Conservation (phyloP, 192 early-diverging fungal species). For the Kickxella alabastrina region DNA sequence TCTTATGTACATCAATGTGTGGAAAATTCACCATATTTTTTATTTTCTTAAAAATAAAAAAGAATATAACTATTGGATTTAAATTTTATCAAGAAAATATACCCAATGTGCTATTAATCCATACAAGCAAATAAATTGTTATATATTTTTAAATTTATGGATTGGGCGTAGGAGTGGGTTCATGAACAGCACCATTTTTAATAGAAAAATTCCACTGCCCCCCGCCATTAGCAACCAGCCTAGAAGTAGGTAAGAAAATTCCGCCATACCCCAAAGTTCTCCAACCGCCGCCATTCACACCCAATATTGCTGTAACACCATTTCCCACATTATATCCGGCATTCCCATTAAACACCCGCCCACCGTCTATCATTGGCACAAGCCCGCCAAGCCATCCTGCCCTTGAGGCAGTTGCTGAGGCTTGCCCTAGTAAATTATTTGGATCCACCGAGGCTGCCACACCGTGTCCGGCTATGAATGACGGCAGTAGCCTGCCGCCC, state of each 20-base stretch:
- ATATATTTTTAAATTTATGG: background rate
- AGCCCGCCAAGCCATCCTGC: slow-evolving; percentile 18
- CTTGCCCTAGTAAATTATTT: slow-evolving; percentile 10
- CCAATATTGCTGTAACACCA: slow-evolving; percentile 3
- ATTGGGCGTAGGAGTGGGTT: background rate
- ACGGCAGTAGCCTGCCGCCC: slow-evolving; percentile 16
- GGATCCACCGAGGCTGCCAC: slow-evolving; percentile 7
- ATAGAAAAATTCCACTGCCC: slow-evolving; percentile 11
- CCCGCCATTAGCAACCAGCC: slow-evolving; percentile 5
- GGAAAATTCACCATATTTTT: slow-evolving; percentile 2
- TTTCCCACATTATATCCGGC: slow-evolving; percentile 4
- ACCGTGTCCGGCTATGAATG: slow-evolving; percentile 4
- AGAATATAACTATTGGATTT: background rate
- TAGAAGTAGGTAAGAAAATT: slow-evolving; percentile 18
- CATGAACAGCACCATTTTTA: slow-evolving; percentile 12
- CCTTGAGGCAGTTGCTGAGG: slow-evolving; percentile 14
- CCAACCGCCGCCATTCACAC: slow-evolving; percentile 5
- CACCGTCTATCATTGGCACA: slow-evolving; percentile 13
- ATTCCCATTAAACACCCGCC: slow-evolving; percentile 7
- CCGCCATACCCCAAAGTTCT: slow-evolving; percentile 20
- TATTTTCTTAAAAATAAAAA: background rate
- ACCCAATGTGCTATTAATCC: background rate
- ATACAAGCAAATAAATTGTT: background rate
- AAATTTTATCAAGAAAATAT: background rate
- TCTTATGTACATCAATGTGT: too few species aligned